Base-by-base conservation (phyloP, 805 yeast species). In the Candida koratica region DNA sequence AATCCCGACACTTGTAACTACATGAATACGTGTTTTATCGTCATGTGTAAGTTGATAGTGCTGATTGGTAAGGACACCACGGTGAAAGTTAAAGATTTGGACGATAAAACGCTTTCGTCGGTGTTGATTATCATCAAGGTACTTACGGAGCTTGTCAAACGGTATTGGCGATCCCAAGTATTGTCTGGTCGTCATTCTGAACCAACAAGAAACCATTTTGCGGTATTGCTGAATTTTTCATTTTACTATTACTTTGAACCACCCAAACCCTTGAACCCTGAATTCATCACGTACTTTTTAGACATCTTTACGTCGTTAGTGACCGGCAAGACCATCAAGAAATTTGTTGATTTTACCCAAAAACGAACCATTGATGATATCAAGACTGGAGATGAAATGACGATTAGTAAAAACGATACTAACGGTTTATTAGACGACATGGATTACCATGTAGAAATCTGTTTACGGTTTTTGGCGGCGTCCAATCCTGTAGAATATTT, bases 401-500 rank as follows among this genome's bases (percentile, higher is more conserved):
- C n/a, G n/a, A n/a, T n/a, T n/a, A n/a, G n/a, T n/a, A 9, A 22
- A 23, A 8, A 13, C n/a, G n/a, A 25, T n/a, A 22, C 16, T 2
- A 32, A 33, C 17, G 6, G n/a, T n/a, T 26, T 35, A 6, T 35
- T 45, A 2, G 44, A 44, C 9, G 63, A 60, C 20, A 61, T 67
- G 27, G 71, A 67, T 45, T 34, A 38, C n/a, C 48, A 56, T 36
- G 43, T 59, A 12, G 61, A 57, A 41, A 38, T 54, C 10, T 49
- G 60, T 14, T 44, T 64, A 27, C 52, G 62, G 29, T 66, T 52
- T 36, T 40, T 67, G 9, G 65, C 70, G 1, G 53, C 62, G 1
- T 53, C 71, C 3, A 62, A 63, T 41, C 64, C 71, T 1, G 34
- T 31, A 2, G 55, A 55, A 4, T 66, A 61, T 41, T 56, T 49